A percentile compares a stretch with the other conserved stretches of the same genome.
These are phyloP conservation scores for Lactarius hengduanensis DNA, from an alignment of 768 basidiomycete genomes.

Conservation along the genomic window DNA sequence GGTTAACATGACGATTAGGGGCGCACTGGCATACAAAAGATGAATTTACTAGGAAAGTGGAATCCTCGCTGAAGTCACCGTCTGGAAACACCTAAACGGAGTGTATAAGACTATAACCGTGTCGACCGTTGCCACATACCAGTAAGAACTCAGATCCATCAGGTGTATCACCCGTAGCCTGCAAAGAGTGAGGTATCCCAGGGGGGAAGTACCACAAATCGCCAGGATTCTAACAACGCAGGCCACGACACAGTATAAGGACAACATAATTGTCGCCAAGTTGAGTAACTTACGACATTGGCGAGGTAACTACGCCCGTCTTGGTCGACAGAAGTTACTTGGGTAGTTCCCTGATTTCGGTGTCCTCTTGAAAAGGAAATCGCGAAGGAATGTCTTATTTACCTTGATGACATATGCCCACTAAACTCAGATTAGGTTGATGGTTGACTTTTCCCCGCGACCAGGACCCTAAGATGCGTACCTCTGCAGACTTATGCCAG, in stretches of 20 bases:
- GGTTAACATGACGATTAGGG: background rate
- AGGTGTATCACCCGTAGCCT: slow-evolving; percentile 34
- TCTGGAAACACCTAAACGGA: slow-evolving; percentile 37
- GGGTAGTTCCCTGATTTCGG: slow-evolving; percentile 22
- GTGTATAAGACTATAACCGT: background rate
- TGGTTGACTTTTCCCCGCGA: background rate
- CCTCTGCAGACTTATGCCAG: slow-evolving; percentile 38
- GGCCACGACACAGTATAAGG: too few relatives aligned
- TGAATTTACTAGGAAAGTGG: slow-evolving; percentile 37
- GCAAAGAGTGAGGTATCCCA: slow-evolving; percentile 40
- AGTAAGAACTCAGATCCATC: slow-evolving; percentile 38
- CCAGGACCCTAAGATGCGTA: slow-evolving; percentile 4
- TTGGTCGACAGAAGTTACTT: slow-evolving; percentile 23
- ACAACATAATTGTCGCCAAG: background rate
- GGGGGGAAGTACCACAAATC: slow-evolving; percentile 37
- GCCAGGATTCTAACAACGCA: slow-evolving; percentile 20
- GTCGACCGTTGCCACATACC: slow-evolving; percentile 26
- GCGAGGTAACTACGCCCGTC: slow-evolving; percentile 25
- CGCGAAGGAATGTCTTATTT: background rate
- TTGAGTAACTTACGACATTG: slow-evolving; percentile 16
- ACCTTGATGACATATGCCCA: slow-evolving; percentile 40
- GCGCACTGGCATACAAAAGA: background rate
- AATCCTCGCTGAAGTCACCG: slow-evolving; percentile 38
- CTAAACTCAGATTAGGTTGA: slow-evolving; percentile 16
- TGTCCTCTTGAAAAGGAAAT: background rate